Evolutionary conservation across 495 filamentous ascomycete genomes (phyloP), one percentile per base, ranked within the genome.

Genomic region (Chaetomium cochliodes): DNA sequence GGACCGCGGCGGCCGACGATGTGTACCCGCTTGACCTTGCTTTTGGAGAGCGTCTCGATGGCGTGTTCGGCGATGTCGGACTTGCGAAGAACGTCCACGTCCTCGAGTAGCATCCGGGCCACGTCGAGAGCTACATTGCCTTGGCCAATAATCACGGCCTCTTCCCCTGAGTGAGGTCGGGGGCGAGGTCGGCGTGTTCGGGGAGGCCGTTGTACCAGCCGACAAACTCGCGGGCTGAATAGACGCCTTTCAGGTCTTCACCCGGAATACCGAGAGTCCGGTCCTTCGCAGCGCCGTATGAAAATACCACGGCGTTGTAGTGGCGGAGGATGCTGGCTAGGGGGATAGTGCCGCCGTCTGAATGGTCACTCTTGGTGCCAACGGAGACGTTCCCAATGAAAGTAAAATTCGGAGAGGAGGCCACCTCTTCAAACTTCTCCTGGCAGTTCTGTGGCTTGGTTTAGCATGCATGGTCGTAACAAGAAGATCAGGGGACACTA

Each of bases 181-280:
- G 94, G 18, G 82, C 80, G n/a, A 97, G 77, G 67, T 85, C 74
- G 26, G 90, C 84, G 73, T 90, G 90, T 70, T 96, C 90, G 0
- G 94, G 96, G 0, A 96, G 82, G 20, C 96, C 93, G 72, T 98
- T 98, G 76, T 98, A 98, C 94, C 94, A 98, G 18, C 93, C 94
- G 7, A 98, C 96, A 75, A 98, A 98, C 56, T 91, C 90, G 8
- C 94, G 85, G 4, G 94, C 94, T 18, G 92, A 96, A 76, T 91
- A 88, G 42, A 98, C 87, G 47, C 91, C 91, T 13, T 79, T 78
- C 41, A 91, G 68, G 16, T 74, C 78, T 70, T 98, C 94, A n/a
- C 93, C 91, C 0, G 89, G 87, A 49, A 98, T 90, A 0, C 84
- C 86, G 0, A 98, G 80, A 13, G 79, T 84, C 62, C 87, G 85